A percentile compares a stretch with the other conserved stretches of the same genome.
These are phyloP conservation scores for Dactylorhiza incarnata DNA, from an alignment of 106 monocot genomes.

Conservation along the genomic window DNA sequence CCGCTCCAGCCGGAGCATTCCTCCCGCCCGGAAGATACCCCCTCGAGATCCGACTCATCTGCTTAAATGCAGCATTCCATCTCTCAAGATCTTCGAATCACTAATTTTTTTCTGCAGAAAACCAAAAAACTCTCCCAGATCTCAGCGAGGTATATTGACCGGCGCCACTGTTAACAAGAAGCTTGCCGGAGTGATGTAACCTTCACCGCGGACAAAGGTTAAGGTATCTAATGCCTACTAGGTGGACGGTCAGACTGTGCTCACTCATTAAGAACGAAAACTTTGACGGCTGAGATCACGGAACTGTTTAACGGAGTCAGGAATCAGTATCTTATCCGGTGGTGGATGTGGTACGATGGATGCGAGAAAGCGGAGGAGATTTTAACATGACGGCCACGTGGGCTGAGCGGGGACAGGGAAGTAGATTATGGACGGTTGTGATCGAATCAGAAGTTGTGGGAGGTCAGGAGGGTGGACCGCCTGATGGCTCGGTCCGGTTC, in stretches of 20 bases:
- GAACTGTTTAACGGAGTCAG: not conserved
- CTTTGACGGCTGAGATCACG: not conserved
- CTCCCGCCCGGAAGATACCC: not conserved
- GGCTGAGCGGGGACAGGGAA: not conserved
- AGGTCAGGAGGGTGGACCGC: not conserved
- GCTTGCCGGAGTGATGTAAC: not conserved
- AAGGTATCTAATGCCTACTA: not conserved
- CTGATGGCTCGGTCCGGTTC: not conserved
- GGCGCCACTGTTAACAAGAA: too few species aligned
- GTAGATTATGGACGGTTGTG: not conserved
- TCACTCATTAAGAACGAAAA: too few species aligned
- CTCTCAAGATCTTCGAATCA: not conserved
- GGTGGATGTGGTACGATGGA: too few species aligned
- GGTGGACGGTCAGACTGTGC: not conserved
- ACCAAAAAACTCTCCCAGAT: too few species aligned
- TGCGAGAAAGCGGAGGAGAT: too few species aligned
- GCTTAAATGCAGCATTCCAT: not conserved
- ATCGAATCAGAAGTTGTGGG: not conserved
- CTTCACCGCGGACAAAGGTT: not conserved
- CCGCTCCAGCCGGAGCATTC: not conserved
- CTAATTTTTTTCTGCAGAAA: too few species aligned
- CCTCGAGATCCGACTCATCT: not conserved
- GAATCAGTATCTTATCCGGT: too few species aligned
- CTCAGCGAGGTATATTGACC: too few species aligned
- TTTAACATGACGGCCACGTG: not conserved